Evolutionary conservation across 208 protist species (phyloP).

Genomic region (Leishmania tarentolae): DNA sequence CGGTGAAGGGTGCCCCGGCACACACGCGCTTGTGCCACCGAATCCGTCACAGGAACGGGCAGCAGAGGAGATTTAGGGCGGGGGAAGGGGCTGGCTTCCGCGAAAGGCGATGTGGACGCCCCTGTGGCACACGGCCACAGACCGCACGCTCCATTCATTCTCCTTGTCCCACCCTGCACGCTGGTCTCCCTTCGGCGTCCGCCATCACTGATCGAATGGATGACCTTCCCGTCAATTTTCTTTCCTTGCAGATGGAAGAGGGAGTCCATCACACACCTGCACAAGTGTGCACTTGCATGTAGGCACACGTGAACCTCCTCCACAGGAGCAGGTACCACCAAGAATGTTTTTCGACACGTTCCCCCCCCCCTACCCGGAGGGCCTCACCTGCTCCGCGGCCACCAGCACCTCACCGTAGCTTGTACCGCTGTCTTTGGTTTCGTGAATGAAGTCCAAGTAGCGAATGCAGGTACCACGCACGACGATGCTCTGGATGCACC

Average conservation of each 20-base stretch:
- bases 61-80: background rate
- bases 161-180: background rate
- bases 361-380: slow-evolving; percentile 10
- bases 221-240: background rate
- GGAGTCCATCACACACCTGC: background rate
- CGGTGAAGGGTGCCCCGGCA: background rate
- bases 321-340: background rate
- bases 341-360: background rate
- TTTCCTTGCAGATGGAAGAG: background rate
- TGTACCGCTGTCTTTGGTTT: slow-evolving; percentile 45
- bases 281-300: background rate
- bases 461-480: slow-evolving; percentile 65
- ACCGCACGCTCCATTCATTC: background rate
- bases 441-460: slow-evolving; percentile 69
- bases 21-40: background rate
- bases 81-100: background rate
- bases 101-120: background rate
- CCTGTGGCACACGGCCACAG: background rate
- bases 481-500: slow-evolving; percentile 64
- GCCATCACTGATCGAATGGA: background rate
- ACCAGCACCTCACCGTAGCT: slow-evolving; percentile 52
- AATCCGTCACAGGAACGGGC: background rate
- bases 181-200: background rate
- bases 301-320: background rate
- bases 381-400: slow-evolving; percentile 32